Base-by-base conservation (phyloP, 345 rosid genomes). In the Eutrema japonicum region DNA sequence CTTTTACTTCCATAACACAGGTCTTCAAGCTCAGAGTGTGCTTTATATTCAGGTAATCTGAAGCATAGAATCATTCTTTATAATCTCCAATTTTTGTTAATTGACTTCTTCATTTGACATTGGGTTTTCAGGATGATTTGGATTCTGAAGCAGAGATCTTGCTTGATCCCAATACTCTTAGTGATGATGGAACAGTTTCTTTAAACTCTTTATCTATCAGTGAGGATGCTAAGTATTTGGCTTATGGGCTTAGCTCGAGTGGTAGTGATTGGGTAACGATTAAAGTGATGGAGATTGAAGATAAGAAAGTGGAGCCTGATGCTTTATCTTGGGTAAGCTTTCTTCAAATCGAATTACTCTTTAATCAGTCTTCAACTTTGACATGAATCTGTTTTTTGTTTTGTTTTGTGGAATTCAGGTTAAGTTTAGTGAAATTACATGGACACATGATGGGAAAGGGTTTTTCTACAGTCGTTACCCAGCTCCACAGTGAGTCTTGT, bases 191-290 rank as follows among this genome's bases (percentile, higher is more conserved):
- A 63, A 90, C 99, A 1, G 89, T 92, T 46, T 73, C 98, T 6
- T 74, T 90, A 48, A 85, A 41, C 77, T 79, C 64, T 3, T 10
- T 83, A 40, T 68, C 91, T 13, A 75, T 90, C 0, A 89, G 98
- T 47, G 83, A 87, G 79, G 96, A 96, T 72, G 96, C 86, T 7
- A 84, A 84, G 77, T 86, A 84, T 78, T 58, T 92, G 81, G 93
- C 97, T 1, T 89, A 89, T 63, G 98, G 89, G 32, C 84, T 92
- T 61, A 83, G 98, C 80, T 67, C 90, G 0, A 96, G 96, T 58
- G 98, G 98, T 49, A 96, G 99, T 76, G 99, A 92, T 65, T 96
- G 99, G 98, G 86, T 85, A n/a, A 92, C 88, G 0, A 82, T 95
- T 42, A 87, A 89, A 64, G 86, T 90, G 48, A 84, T 87, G 96